Evolutionary conservation across 495 filamentous ascomycete genomes (phyloP), one percentile per base, ranked within the genome.

Genomic region (Acidomyces sp.): DNA sequence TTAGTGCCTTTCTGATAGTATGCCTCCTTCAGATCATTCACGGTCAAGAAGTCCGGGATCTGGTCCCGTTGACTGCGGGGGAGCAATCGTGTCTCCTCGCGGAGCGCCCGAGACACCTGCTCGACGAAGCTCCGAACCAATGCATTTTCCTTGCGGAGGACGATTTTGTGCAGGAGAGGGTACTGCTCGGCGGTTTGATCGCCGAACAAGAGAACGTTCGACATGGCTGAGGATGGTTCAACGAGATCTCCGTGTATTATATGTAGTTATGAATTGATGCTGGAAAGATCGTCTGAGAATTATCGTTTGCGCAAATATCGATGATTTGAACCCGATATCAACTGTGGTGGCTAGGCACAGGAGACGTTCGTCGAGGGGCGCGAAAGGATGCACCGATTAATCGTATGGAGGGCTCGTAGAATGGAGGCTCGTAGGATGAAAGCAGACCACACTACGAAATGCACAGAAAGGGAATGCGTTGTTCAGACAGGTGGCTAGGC

Each of bases 161-260:
- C 50, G 58, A 81, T 64, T 67, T 64, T 65, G 69, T 47, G 67
- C 35, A 87, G 63, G 37, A 80, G 75, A 33, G 67, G 64, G 48
- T 78, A 74, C 38, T 78, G 77, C 54, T 82, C 76, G 49, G 76
- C 67, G 20, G 80, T 84, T 65, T 85, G 80, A 59, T 90, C 82
- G 64, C 82, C 83, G 57, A 86, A 85, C 31, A 64, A 47, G 33
- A 59, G 51, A 29, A 54, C 45, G 40, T 62, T 61, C 42, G 48
- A 39, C 59, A 60, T 60, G 26, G 23, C 54, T 48, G 26, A 7
- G 7, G 31, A 13, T 6, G 31, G n/a, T 34, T 34, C 31, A 11
- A 34, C 12, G 7, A 17, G n/a, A n/a, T n/a, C n/a, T n/a, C n/a
- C 6, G 7, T 39, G 30, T 31, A 19, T 17, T 26, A 4, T 15